Conservation (phyloP, 148 eudicot species). For the Rhododendron simsii region DNA sequence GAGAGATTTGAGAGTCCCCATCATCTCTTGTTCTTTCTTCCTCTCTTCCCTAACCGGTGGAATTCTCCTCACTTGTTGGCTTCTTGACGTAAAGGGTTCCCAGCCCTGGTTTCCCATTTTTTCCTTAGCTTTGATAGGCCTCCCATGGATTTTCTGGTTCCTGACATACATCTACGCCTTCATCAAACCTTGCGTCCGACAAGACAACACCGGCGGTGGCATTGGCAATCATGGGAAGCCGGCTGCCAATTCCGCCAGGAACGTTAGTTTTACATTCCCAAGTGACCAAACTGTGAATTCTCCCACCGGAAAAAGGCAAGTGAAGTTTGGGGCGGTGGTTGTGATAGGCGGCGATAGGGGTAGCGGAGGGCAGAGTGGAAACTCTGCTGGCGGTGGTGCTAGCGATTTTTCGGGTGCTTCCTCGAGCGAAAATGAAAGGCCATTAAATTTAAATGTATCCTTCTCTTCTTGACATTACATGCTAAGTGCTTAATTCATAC, state of each 20-base stretch:
- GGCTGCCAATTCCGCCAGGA: neutral
- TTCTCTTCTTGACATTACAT: neutral
- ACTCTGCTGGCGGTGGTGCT: neutral
- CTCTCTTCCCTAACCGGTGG: conserved; percentile 25
- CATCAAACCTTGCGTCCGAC: conserved; percentile 13
- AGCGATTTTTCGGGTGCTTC: neutral
- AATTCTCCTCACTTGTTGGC: conserved; percentile 15
- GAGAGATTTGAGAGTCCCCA: conserved; percentile 26
- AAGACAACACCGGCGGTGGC: neutral
- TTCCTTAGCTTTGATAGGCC: conserved; percentile 21
- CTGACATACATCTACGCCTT: conserved; percentile 29
- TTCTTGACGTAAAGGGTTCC: conserved; percentile 7
- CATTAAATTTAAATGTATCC: neutral
- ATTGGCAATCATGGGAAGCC: neutral
- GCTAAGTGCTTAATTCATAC: neutral
- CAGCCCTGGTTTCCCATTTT: conserved; percentile 21
- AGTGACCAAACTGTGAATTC: neutral
- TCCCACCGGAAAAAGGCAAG: neutral
- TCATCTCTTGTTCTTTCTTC: conserved; percentile 19
- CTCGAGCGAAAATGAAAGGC: conserved; percentile 3
- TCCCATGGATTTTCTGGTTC: conserved; percentile 36
- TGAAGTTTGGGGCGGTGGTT: conserved; percentile 2
- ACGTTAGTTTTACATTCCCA: neutral
- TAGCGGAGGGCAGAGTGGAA: neutral
- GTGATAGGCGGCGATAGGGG: neutral